Base-by-base conservation (phyloP, 1,139 yeast species). In the Hemisphaericaspora xylofermentans region DNA sequence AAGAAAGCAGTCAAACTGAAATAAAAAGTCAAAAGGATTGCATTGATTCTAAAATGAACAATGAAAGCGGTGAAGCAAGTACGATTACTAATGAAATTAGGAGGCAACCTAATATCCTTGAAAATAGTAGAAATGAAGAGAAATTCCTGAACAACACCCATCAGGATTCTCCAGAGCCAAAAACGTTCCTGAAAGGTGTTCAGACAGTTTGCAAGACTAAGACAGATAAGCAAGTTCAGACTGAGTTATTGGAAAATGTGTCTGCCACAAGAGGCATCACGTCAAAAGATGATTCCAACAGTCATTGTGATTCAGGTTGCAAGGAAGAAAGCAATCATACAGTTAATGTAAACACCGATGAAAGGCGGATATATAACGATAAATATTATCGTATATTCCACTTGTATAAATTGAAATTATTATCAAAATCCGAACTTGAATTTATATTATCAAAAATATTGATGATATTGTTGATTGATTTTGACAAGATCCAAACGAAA, bases 371-470 rank as follows among this genome's bases (percentile, higher is more conserved):
- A 30, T 35, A 18, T 7, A 47, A 52, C 16, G 47, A 47, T 6
- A 53, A 53, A 29, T 67, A 53, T 36, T 68, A 64, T 47, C 48
- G 44, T n/a, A 49, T 54, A 33, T 51, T 66, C n/a, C 56, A 63
- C 26, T 53, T 68, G 26, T 42, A 47, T 17, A 56, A 62, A 39
- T 50, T 68, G 3, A 72, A 68, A 44, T 31, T 43, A 3, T 46
- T 66, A 36, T 43, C 56, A 27, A 57, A 54, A 38, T 48, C 50
- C 9, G 65, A 65, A 45, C 48, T 63, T 49, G 50, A 59, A 29
- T 64, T 62, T 42, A 38, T 62, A 28, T 49, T 68, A 43, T 67
- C 67, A 39, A 63, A 63, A 45, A 44, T 67, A 13, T 60, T 67
- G 61, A 57, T 68, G 13, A 61, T 67, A 31, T 49, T 67, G 22